Base-by-base conservation (phyloP, 1,284 basidiomycete genomes). In the Hymenochaete sp. region DNA sequence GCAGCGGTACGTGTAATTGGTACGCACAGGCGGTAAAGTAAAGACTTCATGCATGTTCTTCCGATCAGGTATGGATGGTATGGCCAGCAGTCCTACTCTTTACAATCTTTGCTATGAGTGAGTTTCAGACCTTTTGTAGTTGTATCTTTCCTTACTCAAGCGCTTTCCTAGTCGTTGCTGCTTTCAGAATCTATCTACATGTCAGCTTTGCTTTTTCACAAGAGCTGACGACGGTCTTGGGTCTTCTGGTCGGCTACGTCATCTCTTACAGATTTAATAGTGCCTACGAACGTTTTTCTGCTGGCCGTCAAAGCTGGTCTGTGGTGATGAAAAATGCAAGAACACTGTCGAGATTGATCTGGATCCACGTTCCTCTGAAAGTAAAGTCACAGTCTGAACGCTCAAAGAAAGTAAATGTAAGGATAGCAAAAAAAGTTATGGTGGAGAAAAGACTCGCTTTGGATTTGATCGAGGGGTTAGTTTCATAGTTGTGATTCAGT, bases 241-340 rank as follows among this genome's bases (percentile, higher is more conserved):
- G 77, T 67, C 76, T 81, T n/a, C 75, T 81, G 4, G 77, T 82
- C 50, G 79, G 79, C 53, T 82, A 82, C 55, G 77, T 81, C 3
- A 79, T 83, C 43, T 79, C 77, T 0, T 81, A 80, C 59, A 71
- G 78, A 28, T 76, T 77, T 1, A 69, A 64, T 36, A 77, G 71
- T 48, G 77, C 77, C 4, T 79, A 79, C 51, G 77, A 80, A 48
- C 67, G 75, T 14, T 82, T 81, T 56, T 79, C 74, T 70, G 68
- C 73, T 60, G 79, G 79, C n/a, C 64, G 77, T 16, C 67, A 66
- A 0, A 65, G 64, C 19, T 81, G 78, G 78, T 69, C 72, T 0
- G 77, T 81, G 47, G 61, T 81, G 3, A 74, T 79, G 2, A 60
- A 60, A 43, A 73, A 69, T 36, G 58, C 70, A 4, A 64, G 75